Base-by-base conservation (phyloP, 495 filamentous ascomycete species). In the Penicillium roqueforti region DNA sequence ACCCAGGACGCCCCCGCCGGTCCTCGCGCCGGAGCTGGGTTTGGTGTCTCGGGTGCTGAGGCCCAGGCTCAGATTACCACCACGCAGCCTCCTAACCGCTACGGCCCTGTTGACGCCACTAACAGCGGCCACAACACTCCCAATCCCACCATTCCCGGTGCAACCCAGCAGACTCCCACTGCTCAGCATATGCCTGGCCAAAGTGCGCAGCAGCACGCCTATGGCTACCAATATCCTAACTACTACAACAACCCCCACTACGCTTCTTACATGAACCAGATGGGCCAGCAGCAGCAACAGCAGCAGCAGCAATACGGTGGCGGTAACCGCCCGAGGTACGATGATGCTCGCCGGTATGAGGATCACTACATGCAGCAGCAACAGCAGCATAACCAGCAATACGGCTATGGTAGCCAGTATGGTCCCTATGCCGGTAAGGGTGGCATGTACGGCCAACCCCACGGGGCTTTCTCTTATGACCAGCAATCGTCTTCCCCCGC, bases 41-140 rank as follows among this genome's bases (percentile, higher is more conserved):
- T 96, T 60, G 87, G 87, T 60, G 80, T 83, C 16, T 81, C 85
- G 16, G 82, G 84, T 55, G 79, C 69, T 54, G 92, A 95, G 53
- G 83, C 83, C 55, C 73, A 88, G 51, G 86, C 86, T 69, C 89
- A 91, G 60, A 81, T 90, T 54, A 83, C 88, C 8, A 84, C 87
- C 54, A 82, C 82, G 28, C 82, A 84, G 58, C 76, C 80, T 54
- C 77, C 73, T 8, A 86, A 82, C 55, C 85, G 89, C 40, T 92
- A 87, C 68, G 82, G 85, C 32, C 80, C 82, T 29, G 73, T 79
- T 38, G 93, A 96, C 37, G 79, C 87, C 37, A 87, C 89, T 67
- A 86, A 84, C 70, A 91, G 87, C 63, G 92, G 89, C 14, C 87
- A 95, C 61, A 91, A 85, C 37, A 96, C 92, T 5, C 91, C 92